Base-by-base conservation (phyloP, 257 asterid genomes). In the Nicotiana tomentosiformis region DNA sequence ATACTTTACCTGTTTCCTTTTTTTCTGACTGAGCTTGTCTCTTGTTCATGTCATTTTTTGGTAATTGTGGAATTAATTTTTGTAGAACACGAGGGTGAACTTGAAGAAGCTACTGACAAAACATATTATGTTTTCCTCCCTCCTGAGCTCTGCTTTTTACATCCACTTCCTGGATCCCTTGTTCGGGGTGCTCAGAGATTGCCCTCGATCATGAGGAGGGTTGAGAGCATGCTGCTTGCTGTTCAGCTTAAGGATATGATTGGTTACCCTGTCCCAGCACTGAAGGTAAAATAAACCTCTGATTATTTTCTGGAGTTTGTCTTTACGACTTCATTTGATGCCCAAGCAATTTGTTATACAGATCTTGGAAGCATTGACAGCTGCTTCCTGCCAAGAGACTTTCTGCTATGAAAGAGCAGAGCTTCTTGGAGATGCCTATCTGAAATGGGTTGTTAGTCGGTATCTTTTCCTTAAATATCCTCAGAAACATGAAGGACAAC, bases 401-500 rank as follows among this genome's bases (percentile, higher is more conserved):
- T 96, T 93, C 89, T 96, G 98, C 85, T 94, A 94, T 80, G 98
- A 93, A 85, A 90, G 98, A 87, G 99, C 97, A 10, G 98, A 96
- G 88, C 97, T 94, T 87, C 88, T 96, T 77, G 98, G 99, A 72
- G 99, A 94, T 90, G 98, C 99, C 82, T 96, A 96, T 87, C 89
- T 96, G 55, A 94, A 96, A 88, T 96, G 99, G 99, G 98, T 96
- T 14, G 99, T 96, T 53, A 94, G 97, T 89, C 93, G 96, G 79
- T 96, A 90, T 80, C 98, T 96, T 72, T 96, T 96, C 55, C 92
- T 96, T 8, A 93, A 93, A 86, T 87, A 93, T 87, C 98, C 99
- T 64, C 97, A 94, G 90, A 96, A 96, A 83, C 99, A 96, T 76
- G 99, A 96, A 91, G 98, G 98, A 29, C 98, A 96, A 85, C 98